Conservation (phyloP, 306 rosid genomes). For the Luffa aegyptiaca region DNA sequence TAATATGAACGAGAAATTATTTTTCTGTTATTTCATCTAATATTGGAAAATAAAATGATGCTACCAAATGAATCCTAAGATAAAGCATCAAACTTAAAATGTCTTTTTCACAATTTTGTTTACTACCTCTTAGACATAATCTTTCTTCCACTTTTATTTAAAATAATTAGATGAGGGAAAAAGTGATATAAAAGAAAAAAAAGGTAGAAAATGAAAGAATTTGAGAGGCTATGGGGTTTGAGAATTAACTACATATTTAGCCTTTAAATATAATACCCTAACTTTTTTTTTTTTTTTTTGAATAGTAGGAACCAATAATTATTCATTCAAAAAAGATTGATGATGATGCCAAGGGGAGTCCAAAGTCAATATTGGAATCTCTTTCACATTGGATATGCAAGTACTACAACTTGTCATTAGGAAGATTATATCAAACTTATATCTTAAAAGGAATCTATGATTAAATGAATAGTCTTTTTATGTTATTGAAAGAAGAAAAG, state of each 20-base stretch:
- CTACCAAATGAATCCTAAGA: too few species aligned
- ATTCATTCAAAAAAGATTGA: background rate
- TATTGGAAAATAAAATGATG: too few species aligned
- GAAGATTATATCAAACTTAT: background rate
- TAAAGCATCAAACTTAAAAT: too few species aligned
- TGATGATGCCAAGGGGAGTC: background rate
- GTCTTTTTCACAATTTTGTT: too few species aligned
- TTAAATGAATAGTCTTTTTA: background rate
- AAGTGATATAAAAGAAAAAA: background rate
- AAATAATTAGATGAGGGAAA: background rate
- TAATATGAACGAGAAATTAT: too few species aligned
- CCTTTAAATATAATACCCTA: background rate
- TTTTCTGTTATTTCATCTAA: too few species aligned
- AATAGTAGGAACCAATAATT: background rate
- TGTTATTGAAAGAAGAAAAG: background rate
- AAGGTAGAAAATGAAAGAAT: background rate
- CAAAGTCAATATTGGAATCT: slow-evolving; percentile 4
- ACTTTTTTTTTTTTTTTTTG: background rate
- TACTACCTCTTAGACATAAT: background rate
- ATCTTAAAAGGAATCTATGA: background rate
- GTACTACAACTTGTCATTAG: background rate
- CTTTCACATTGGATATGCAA: background rate
- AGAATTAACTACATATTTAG: background rate
- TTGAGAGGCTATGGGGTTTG: background rate
- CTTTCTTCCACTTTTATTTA: background rate